These are phyloP conservation scores for Penicillium decumbens DNA, from an alignment of 2,329 filamentous ascomycete species.

Conservation along the genomic window DNA sequence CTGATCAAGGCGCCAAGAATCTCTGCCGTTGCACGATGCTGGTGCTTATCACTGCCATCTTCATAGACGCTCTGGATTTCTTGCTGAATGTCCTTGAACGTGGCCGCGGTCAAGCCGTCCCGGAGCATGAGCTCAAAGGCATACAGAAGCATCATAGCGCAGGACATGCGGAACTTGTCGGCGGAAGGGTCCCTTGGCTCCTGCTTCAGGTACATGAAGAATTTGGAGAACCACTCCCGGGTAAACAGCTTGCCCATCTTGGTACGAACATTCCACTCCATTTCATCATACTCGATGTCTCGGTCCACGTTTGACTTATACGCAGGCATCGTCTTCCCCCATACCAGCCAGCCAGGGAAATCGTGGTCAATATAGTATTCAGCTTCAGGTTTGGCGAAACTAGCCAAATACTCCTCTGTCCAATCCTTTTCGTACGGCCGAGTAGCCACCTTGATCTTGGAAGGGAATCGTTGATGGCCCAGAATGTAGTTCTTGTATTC, in stretches of 20 bases:
- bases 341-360: slow-evolving; percentile 93
- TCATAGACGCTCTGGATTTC: slow-evolving; percentile 73
- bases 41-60: slow-evolving; percentile 94
- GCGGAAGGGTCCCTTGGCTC: slow-evolving; percentile 77
- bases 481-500: slow-evolving; percentile 81
- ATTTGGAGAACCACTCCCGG: slow-evolving; percentile 77
- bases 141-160: slow-evolving; percentile 80
- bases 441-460: slow-evolving; percentile 70
- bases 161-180: slow-evolving; percentile 86
- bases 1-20: slow-evolving; percentile 82
- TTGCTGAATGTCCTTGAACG: slow-evolving; percentile 82
- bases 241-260: slow-evolving; percentile 78
- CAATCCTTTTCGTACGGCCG: slow-evolving; percentile 69
- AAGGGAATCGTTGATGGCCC: slow-evolving; percentile 71
- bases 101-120: slow-evolving; percentile 69
- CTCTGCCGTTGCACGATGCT: slow-evolving; percentile 91
- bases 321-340: slow-evolving; percentile 81
- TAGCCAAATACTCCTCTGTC: slow-evolving; percentile 71
- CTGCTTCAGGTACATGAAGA: slow-evolving; percentile 92
- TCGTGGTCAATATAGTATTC: slow-evolving; percentile 90
- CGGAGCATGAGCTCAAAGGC: slow-evolving; percentile 81
- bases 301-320: slow-evolving; percentile 64
- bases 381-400: slow-evolving; percentile 71
- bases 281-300: slow-evolving; percentile 71
- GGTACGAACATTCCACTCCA: slow-evolving; percentile 67